Evolutionary conservation across 106 monocot species (phyloP), one percentile per base, ranked within the genome.

Genomic region (Dendrobium officinale): DNA sequence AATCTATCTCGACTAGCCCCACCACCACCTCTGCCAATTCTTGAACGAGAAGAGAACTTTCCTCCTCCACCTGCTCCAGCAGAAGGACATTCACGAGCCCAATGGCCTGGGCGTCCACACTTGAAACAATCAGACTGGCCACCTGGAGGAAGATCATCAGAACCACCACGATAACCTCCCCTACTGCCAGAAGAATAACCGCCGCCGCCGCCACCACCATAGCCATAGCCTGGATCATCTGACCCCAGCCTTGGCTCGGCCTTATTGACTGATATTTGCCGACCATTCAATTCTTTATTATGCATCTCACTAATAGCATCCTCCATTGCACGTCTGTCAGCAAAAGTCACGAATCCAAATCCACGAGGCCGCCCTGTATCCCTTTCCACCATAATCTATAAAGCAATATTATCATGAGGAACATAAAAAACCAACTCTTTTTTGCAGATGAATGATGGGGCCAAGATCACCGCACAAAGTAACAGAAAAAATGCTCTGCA

Each of bases 341-440:
- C 40, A 80, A 95, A 98, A 8, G 98, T 98, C 24, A 98, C 95
- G 83, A 98, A 98, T n/a, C 98, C 98, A 86, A 98, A 98, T 78
- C 98, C 98, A 79, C 98, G 92, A 59, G 98, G 95, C 3, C 98
- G 89, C 2, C 95, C 92, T 16, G 91, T 91, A 45, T 98, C 92
- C 80, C 98, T 92, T 18, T 98, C 95, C 79, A 83, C 26, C 88
- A 98, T 95, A 61, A 98, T 85, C 98, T 98, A 83, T 81, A 86
- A 67, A 47, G 43, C 74, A 74, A 9, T 37, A 4, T 13, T 4
- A 40, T 0, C 40, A 37, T 16, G 33, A 72, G 9, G 37, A 72
- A 40, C 15, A 33, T 51, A 15, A 72, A 72, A 64, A 64, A 64
- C 0, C 85, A 88, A 0, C 37, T 37, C 27, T 37, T 37, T 37